phyloP scores from a whole-genome alignment of 768 basidiomycete genomes.

The Suillus occidentalis region DNA sequence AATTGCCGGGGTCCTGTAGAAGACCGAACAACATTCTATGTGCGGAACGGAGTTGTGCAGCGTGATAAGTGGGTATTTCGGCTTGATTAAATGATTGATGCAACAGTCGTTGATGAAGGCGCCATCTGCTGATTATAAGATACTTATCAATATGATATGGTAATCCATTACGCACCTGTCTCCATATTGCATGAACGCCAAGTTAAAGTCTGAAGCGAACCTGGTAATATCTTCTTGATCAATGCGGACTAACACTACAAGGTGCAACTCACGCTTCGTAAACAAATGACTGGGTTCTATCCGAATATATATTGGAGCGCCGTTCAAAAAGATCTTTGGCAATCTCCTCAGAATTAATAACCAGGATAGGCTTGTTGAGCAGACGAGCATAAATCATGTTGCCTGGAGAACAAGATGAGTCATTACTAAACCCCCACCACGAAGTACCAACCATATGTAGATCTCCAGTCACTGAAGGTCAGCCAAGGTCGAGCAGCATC shows the following conservation, averaged over 20 bases:
- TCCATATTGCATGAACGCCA: neutral
- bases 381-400: neutral
- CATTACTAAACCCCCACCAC: neutral
- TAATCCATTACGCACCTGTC: neutral
- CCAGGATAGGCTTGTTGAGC: neutral
- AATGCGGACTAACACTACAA: neutral
- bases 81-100: neutral
- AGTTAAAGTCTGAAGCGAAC: neutral
- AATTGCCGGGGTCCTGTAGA: neutral
- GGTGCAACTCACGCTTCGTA: neutral
- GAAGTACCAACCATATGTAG: neutral
- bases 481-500: neutral
- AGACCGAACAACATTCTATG: neutral
- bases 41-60: neutral
- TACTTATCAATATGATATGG: neutral
- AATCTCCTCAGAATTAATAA: neutral
- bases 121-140: neutral
- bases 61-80: neutral
- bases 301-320: neutral
- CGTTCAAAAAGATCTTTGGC: neutral
- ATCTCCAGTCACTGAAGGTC: neutral
- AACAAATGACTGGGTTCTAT: neutral
- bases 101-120: neutral
- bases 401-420: neutral
- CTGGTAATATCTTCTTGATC: neutral